phyloP scores from a whole-genome alignment of 2,329 filamentous ascomycete genomes.

The Hymenoscyphus linearis region DNA sequence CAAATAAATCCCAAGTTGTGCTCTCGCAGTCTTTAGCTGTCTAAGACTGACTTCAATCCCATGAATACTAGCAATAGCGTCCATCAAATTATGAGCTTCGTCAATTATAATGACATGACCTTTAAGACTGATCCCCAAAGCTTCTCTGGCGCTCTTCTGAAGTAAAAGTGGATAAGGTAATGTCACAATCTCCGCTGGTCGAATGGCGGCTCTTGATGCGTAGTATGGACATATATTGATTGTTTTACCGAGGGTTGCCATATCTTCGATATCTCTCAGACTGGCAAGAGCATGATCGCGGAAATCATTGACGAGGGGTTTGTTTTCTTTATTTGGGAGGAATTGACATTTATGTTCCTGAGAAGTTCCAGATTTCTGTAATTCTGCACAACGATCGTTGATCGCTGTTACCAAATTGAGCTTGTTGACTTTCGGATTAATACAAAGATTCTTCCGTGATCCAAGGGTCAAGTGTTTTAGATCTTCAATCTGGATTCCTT shows the following conservation, averaged over 20 bases:
- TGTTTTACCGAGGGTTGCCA: conserved; percentile 70
- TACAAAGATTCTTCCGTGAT: conserved; percentile 70
- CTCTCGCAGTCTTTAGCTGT: conserved; percentile 67
- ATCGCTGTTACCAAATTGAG: conserved; percentile 72
- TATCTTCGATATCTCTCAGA: conserved; percentile 89
- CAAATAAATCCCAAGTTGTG: conserved; percentile 76
- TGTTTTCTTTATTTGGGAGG: conserved; percentile 71
- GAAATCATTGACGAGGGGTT: conserved; percentile 70
- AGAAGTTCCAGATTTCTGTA: conserved; percentile 66
- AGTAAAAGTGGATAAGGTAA: conserved; percentile 87
- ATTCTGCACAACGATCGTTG: conserved; percentile 86
- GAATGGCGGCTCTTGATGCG: conserved; percentile 80
- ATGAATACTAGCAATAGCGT: conserved; percentile 83
- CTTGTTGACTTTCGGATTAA: conserved; percentile 74
- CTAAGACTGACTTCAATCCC: conserved; percentile 69
- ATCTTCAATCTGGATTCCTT: conserved; percentile 41
- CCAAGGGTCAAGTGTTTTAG: conserved; percentile 64
- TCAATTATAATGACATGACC: conserved; percentile 92
- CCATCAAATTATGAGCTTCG: conserved; percentile 97
- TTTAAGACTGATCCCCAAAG: conserved; percentile 79
- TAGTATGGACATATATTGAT: conserved; percentile 92
- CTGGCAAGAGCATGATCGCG: conserved; percentile 79
- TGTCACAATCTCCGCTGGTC: conserved; percentile 81
- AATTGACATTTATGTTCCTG: conserved; percentile 68
- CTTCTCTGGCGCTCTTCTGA: conserved; percentile 81